These are phyloP conservation scores for Mycena vitilis DNA, from an alignment of 768 basidiomycete genomes.

Conservation along the genomic window DNA sequence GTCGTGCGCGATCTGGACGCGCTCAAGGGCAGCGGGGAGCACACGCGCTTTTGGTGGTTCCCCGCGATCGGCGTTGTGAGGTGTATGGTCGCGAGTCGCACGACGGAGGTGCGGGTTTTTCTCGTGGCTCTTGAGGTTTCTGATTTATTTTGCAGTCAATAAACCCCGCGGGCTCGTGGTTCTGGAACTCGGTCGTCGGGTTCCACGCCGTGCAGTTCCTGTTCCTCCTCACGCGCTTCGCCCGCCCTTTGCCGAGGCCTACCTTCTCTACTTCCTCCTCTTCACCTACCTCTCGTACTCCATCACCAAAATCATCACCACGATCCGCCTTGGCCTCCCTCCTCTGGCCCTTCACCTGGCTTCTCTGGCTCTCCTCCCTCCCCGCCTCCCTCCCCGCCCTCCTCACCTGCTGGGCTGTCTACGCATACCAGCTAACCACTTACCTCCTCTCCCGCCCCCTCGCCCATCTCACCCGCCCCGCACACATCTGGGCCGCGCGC, in stretches of 20 bases:
- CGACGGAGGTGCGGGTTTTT: conserved; percentile 68
- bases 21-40: conserved; percentile 76
- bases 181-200: conserved; percentile 78
- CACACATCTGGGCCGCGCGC: conserved; percentile 70
- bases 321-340: too few relatives aligned
- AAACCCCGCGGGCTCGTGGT: conserved; percentile 65
- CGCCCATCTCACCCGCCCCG: not conserved
- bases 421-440: too few relatives aligned
- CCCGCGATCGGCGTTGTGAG: conserved; percentile 81
- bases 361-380: too few relatives aligned
- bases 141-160: conserved; percentile 13
- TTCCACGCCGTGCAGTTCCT: conserved; percentile 87
- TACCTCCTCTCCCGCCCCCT: conserved; percentile 1
- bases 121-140: conserved; percentile 1
- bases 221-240: conserved; percentile 74
- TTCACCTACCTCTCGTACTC: not conserved
- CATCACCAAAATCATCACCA: too few relatives aligned
- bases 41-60: conserved; percentile 97
- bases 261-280: not conserved
- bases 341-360: too few relatives aligned
- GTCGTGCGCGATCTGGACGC: conserved; percentile 67
- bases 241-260: not conserved
- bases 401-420: too few relatives aligned
- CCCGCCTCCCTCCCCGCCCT: too few relatives aligned
- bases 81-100: conserved; percentile 80